phyloP scores from a whole-genome alignment of 2,329 filamentous ascomycete species.

The Pseudocercospora crystallina region DNA sequence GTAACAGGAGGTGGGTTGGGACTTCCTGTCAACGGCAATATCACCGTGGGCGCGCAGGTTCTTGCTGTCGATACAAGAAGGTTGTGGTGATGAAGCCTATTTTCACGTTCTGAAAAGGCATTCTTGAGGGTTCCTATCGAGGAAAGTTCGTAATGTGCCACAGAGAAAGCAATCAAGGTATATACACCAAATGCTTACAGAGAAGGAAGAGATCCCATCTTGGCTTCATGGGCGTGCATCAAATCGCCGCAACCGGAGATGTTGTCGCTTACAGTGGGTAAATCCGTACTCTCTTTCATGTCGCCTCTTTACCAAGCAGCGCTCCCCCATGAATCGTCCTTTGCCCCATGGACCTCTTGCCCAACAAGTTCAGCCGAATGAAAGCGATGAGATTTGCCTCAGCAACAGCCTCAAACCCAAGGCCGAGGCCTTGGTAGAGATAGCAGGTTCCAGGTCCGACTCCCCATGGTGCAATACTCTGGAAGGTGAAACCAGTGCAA shows the following conservation, averaged over 20 bases:
- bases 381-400: slow-evolving; percentile 6
- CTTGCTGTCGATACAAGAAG: slow-evolving; percentile 5
- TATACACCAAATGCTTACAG: too few relatives aligned
- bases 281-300: too few relatives aligned
- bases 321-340: too few relatives aligned
- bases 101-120: too few relatives aligned
- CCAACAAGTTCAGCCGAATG: not conserved
- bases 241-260: too few relatives aligned
- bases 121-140: too few relatives aligned
- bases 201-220: too few relatives aligned
- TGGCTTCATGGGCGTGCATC: too few relatives aligned
- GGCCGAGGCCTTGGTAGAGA: not conserved
- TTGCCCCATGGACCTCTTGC: not conserved
- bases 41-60: slow-evolving; percentile 1
- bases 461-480: slow-evolving; percentile 5
- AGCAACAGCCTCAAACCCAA: not conserved
- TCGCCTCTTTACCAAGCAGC: too few relatives aligned
- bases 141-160: too few relatives aligned
- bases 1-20: not conserved
- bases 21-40: not conserved
- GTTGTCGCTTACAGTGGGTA: too few relatives aligned
- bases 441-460: slow-evolving; percentile 3
- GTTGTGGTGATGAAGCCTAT: not conserved
- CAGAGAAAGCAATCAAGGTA: too few relatives aligned
- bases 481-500: slow-evolving; percentile 10